Base-by-base conservation (phyloP, 192 early-diverging fungal species). In the Coemansia sp. region DNA sequence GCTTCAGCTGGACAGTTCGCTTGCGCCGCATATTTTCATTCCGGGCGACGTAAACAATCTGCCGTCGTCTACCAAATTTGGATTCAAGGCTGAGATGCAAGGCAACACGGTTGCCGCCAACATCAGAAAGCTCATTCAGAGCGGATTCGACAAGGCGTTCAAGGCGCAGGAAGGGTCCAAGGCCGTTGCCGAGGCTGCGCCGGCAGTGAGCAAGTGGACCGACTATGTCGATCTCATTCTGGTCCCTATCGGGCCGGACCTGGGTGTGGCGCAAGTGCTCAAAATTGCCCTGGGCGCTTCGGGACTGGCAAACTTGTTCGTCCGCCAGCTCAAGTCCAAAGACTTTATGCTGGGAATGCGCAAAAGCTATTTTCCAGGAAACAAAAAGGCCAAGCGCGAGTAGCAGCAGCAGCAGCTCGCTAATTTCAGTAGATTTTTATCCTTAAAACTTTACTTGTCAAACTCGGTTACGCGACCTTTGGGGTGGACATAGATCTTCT, bases 401-500 rank as follows among this genome's bases (percentile, higher is more conserved):
- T 60, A 45, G 23, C 23, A 26, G 23, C 23, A 26, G 23, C 23
- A 26, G 23, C 23, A 26, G 23, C 23, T 26, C 23, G 23, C 4
- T 26, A 26, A 26, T 26, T 26, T 26, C 23, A 26, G 23, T 26
- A 26, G 23, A 26, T 26, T 26, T 26, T 26, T 26, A 26, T 26
- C 23, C 23, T 3, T 47, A 63, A 50, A 49, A 63, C 32, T 1
- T 18, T 58, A 66, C 28, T 66, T 66, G 70, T 73, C 70, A 62
- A 62, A 62, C 40, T 73, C 64, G 1, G 70, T 73, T 6, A 54
- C 56, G 6, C 60, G 71, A 2, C 71, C 71, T 15, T 64, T 15
- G 2, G 64, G 71, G 46, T 64, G 71, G 3, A 76, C 60, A 36
- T 97, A 97, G n/a, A 93, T 82, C 31, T 80, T 85, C 57, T 97